Evolutionary conservation across 2,329 filamentous ascomycete species (phyloP), one percentile per base, ranked within the genome.

Genomic region (Sporothrix dimorphospora): DNA sequence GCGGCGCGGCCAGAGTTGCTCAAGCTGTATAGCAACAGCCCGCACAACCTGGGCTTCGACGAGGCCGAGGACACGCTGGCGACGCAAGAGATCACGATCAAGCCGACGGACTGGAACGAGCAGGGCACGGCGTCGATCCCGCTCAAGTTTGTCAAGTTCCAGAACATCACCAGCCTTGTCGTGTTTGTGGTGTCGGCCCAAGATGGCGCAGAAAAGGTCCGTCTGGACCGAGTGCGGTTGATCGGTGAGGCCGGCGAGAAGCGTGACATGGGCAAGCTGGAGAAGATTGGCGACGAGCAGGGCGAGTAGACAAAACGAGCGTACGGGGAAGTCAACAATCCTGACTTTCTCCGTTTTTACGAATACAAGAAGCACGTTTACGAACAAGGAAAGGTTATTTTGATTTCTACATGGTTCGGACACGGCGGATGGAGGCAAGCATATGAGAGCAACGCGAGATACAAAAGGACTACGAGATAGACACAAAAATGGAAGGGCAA

Each of bases 81-180:
- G 0, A 94, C 93, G 19, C 96, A 99, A 82, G 87, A 86, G 69
- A 89, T 98, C 73, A 91, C 91, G 77, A 86, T 99, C 57, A 85
- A 87, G 74, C 85, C 90, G 61, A 86, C 87, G 69, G 93, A 97
- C 78, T 99, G 96, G 95, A 92, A 94, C 80, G 84, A 86, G 59
- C 89, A 92, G 16, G 91, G 90, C 69, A 95, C 93, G 9, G 91
- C 89, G 16, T 92, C 86, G 77, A 83, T 95, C 70, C 83, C 87
- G 59, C 83, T 98, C 77, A 92, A 94, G 16, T 98, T 95, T 79
- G 96, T 99, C 82, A 98, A 98, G 84, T 99, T 98, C 85, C 96
- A 98, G 83, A 97, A 94, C 79, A 92, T 98, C 70, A 92, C 90
- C 73, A 96, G 91, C 74, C 79, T 99, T 77, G 91, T 97, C 21